These are phyloP conservation scores for Cetradonia linearis DNA, from an alignment of 495 filamentous ascomycete genomes.

Conservation along the genomic window DNA sequence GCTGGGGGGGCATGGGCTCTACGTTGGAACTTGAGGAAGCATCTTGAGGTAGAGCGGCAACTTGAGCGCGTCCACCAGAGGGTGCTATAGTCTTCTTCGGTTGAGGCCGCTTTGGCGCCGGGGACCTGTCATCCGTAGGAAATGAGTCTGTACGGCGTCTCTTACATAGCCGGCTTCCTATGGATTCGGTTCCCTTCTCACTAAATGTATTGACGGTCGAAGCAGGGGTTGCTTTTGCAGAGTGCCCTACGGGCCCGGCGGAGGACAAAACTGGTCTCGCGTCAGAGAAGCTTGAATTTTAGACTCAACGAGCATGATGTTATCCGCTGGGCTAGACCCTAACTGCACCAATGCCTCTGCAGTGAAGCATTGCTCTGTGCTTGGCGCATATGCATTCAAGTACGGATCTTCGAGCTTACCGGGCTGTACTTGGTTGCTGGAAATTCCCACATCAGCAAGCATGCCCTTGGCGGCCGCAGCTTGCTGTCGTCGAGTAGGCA, in stretches of 20 bases:
- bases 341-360: background rate
- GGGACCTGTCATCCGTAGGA: slow-evolving; percentile 3
- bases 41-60: background rate
- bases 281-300: background rate
- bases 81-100: slow-evolving; percentile 1
- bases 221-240: background rate
- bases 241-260: background rate
- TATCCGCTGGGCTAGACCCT: background rate
- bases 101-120: slow-evolving; percentile 14
- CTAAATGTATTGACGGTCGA: background rate
- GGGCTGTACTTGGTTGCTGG: background rate
- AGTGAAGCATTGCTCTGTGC: background rate
- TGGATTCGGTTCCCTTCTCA: slow-evolving; percentile 7
- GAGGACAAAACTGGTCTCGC: background rate
- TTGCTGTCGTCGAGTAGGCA: slow-evolving; percentile 8
- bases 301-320: background rate
- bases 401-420: slow-evolving; percentile 1
- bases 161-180: slow-evolving; percentile 17
- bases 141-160: slow-evolving; percentile 19
- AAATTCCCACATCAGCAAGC: background rate
- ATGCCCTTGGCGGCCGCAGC: background rate
- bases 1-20: background rate
- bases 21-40: background rate
- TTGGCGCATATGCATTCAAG: background rate
- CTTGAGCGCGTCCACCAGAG: background rate